A percentile compares a stretch with the other conserved stretches of the same genome.
These are phyloP conservation scores for Parasitella parasitica DNA, from an alignment of 371 early-diverging fungal genomes.

Conservation along the genomic window DNA sequence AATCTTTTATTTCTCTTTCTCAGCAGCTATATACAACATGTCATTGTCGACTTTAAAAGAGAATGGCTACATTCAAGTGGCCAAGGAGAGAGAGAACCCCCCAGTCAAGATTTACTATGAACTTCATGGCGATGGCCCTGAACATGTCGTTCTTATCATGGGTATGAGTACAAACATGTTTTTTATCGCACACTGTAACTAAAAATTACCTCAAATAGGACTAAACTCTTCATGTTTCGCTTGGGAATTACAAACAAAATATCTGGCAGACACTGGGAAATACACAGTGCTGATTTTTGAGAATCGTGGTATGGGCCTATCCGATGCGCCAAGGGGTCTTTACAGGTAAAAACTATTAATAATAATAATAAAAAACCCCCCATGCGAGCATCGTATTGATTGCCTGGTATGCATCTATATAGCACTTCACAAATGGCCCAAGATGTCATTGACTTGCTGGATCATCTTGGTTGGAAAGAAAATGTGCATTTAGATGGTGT, in stretches of 20 bases:
- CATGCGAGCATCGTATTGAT: too few relatives aligned
- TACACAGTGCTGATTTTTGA: conserved; percentile 73
- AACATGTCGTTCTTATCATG: conserved; percentile 61
- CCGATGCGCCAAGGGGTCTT: conserved; percentile 54
- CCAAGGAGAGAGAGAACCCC: conserved; percentile 7
- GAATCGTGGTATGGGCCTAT: conserved; percentile 70
- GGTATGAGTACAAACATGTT: conserved; percentile 24
- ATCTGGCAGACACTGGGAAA: conserved; percentile 52
- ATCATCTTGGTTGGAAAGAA: conserved; percentile 60
- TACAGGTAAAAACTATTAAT: conserved; percentile 36
- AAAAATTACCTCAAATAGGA: conserved; percentile 8
- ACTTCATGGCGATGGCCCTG: conserved; percentile 61
- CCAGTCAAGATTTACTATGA: conserved; percentile 59
- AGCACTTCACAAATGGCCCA: conserved; percentile 63
- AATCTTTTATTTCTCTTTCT: neutral
- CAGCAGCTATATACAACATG: neutral
- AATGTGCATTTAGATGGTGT: conserved; percentile 66
- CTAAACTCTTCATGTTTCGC: conserved; percentile 45
- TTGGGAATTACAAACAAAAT: conserved; percentile 52
- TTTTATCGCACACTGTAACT: neutral
- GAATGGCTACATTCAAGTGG: conserved; percentile 23
- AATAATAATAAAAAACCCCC: too few relatives aligned
- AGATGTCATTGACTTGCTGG: conserved; percentile 58
- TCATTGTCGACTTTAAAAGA: conserved; percentile 17
- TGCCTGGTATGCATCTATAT: too few relatives aligned